These are phyloP conservation scores for Acidomyces sp. DNA, from an alignment of 495 filamentous ascomycete genomes.

Conservation along the genomic window DNA sequence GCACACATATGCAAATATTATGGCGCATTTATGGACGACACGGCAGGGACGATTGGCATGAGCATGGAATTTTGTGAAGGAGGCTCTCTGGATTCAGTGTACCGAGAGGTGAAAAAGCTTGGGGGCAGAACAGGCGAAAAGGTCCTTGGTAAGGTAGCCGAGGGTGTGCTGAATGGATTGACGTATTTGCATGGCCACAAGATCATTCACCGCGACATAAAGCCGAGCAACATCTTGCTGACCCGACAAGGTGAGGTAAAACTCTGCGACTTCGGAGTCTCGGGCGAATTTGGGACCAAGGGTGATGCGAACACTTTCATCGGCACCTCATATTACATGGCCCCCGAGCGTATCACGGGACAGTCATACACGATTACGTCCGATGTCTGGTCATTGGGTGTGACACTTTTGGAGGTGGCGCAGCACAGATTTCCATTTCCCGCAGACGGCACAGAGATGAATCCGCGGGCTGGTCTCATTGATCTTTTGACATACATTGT, in stretches of 20 bases:
- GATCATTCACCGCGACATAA: constrained; percentile 98
- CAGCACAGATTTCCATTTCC: constrained; percentile 98
- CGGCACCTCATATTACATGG: constrained; percentile 98
- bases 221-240: constrained; percentile 91
- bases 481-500: constrained; percentile 96
- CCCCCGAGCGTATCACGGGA: constrained; percentile 91
- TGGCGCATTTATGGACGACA: constrained; percentile 86
- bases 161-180: constrained; percentile 84
- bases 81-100: constrained; percentile 86
- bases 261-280: constrained; percentile 95
- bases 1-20: constrained; percentile 95
- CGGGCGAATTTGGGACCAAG: constrained; percentile 94
- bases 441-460: constrained; percentile 86
- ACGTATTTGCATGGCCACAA: constrained; percentile 94
- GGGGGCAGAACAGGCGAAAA: constrained; percentile 94
- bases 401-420: constrained; percentile 91
- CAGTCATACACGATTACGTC: constrained; percentile 97
- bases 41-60: constrained; percentile 88
- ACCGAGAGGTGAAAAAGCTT: constrained; percentile 89
- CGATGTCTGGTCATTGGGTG: constrained; percentile 94
- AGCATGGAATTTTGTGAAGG: constrained; percentile 99
- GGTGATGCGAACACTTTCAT: constrained; percentile 98
- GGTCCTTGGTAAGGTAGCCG: constrained; percentile 93
- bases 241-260: constrained; percentile 90
- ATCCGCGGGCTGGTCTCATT: constrained; percentile 74